Base-by-base conservation (phyloP, 2,329 filamentous ascomycete species). In the Teratosphaeria viscida region DNA sequence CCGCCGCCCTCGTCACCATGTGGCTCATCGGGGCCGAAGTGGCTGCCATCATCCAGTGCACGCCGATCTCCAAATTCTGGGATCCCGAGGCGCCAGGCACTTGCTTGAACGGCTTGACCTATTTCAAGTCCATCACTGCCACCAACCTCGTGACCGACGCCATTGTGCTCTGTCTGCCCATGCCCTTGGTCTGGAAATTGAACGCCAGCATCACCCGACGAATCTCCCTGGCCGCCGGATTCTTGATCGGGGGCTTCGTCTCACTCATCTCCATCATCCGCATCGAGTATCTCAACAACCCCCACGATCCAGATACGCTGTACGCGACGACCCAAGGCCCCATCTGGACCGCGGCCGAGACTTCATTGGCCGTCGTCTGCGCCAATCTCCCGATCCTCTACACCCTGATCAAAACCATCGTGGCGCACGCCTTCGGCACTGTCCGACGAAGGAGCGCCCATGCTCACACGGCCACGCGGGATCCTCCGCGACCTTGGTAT, bases 371-470 rank as follows among this genome's bases (percentile, higher is more conserved):
- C 19, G 55, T 56, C 19, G 37, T 47, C n/a, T 56, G 55, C 23
- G 55, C 32, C 16, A 56, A 56, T 47, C 55, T 56, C 14, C 55
- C 55, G 16, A 16, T 56, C n/a, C 27, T 54, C 52, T 54, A 54
- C 52, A 35, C 32, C 7, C 52, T 54, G 19, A 32, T 54, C 23
- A 54, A 54, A 32, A 14, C 27, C 5, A 27, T 35, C 27, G 52
- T 54, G 52, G 27, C 52, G 6, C 14, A n/a, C 2, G 52, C 32
- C 19, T 23, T 54, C 12, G 52, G 27, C 8, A 32, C 55, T 32
- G 32, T 56, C 16, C 12, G 53, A 8, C 27, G 27, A 23, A 54
- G 8, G 23, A 54, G 34, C 16, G 27, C 53, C 19, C 16, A n/a
- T 32, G 27, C 53, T 27, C 16, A 54, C 4, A 32, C 12, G 1